phyloP scores from a whole-genome alignment of 2,329 filamentous ascomycete genomes.

The Grosmannia serpens region DNA sequence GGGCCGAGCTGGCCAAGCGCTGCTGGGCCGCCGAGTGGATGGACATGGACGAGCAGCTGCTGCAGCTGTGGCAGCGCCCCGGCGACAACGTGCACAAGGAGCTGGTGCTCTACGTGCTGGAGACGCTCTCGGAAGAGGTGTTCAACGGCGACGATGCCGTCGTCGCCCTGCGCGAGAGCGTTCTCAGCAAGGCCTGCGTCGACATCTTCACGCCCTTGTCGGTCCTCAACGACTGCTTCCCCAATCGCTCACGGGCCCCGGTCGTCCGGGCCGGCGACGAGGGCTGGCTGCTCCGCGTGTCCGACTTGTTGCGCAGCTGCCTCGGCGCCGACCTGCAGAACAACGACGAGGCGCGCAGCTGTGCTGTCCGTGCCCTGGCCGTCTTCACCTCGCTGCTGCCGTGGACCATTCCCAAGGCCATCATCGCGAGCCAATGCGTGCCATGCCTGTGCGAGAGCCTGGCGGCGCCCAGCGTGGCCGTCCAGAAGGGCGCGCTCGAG shows the following conservation, averaged over 20 bases:
- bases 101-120: slow-evolving; percentile 77
- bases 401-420: slow-evolving; percentile 79
- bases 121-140: slow-evolving; percentile 87
- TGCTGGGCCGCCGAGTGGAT: slow-evolving; percentile 90
- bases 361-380: slow-evolving; percentile 65
- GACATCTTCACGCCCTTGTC: slow-evolving; percentile 80
- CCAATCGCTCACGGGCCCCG: slow-evolving; percentile 55
- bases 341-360: slow-evolving; percentile 55
- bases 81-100: slow-evolving; percentile 60
- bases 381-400: slow-evolving; percentile 68
- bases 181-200: slow-evolving; percentile 79
- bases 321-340: slow-evolving; percentile 52
- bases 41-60: slow-evolving; percentile 80
- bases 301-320: slow-evolving; percentile 62
- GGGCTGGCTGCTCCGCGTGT: slow-evolving; percentile 76
- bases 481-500: slow-evolving; percentile 74
- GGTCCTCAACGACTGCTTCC: slow-evolving; percentile 65
- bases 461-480: slow-evolving; percentile 54
- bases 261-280: slow-evolving; percentile 67
- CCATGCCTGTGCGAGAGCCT: slow-evolving; percentile 60
- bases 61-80: slow-evolving; percentile 67
- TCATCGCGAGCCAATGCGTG: slow-evolving; percentile 60
- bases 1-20: slow-evolving; percentile 89
- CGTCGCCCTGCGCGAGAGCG: slow-evolving; percentile 69
- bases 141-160: slow-evolving; percentile 85